phyloP scores from a whole-genome alignment of 257 asterid genomes.

The Solanum commersonii region DNA sequence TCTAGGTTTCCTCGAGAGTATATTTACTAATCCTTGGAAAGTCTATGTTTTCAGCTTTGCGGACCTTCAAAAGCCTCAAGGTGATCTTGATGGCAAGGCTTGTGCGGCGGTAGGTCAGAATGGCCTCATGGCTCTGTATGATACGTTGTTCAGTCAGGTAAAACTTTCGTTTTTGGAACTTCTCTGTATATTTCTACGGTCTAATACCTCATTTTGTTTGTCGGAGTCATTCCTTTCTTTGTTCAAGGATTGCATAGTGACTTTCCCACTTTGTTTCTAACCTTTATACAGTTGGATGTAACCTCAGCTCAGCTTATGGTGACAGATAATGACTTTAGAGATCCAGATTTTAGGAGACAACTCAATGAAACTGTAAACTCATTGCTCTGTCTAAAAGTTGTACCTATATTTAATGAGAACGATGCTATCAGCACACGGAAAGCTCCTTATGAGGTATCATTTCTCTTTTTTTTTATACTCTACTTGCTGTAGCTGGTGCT shows the following conservation, averaged over 20 bases:
- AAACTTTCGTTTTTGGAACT: background rate
- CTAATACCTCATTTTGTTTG: background rate
- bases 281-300: constrained; percentile 51
- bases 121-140: constrained; percentile 95
- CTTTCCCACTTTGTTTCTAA: background rate
- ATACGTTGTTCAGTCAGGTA: constrained; percentile 94
- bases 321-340: constrained; percentile 71
- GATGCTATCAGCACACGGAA: constrained; percentile 71
- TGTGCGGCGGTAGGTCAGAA: constrained; percentile 99
- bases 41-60: constrained; percentile 54
- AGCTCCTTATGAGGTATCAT: constrained; percentile 76
- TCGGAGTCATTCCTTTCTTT: background rate
- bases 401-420: constrained; percentile 76
- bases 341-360: constrained; percentile 54
- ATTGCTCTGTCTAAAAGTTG: constrained; percentile 47
- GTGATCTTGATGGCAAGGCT: constrained; percentile 95
- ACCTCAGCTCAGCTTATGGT: constrained; percentile 81
- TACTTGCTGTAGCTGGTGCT: background rate
- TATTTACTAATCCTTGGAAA: background rate
- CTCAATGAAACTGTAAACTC: constrained; percentile 55
- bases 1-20: background rate
- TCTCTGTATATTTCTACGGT: background rate
- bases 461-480: constrained; percentile 1
- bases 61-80: constrained; percentile 96
- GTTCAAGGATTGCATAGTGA: background rate